These are phyloP conservation scores for Brachypodium distachyon DNA, from an alignment of 202 grass and related monocot genomes.

Conservation along the genomic window DNA sequence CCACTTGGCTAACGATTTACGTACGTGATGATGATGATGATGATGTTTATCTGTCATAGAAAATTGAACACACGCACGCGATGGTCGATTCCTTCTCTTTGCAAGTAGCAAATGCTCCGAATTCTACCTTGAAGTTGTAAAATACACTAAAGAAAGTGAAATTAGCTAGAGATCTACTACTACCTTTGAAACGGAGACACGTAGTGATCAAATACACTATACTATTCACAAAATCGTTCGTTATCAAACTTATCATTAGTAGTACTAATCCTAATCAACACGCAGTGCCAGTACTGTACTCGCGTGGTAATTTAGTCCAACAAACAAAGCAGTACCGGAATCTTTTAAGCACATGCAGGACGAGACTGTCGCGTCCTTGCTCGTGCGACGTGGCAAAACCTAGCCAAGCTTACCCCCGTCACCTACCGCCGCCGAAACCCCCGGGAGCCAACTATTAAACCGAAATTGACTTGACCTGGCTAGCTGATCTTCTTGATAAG, in stretches of 20 bases:
- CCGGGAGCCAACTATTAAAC: background rate
- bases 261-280: background rate
- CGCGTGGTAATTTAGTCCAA: background rate
- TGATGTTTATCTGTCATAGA: too few relatives aligned
- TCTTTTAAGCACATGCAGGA: conserved; percentile 29
- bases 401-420: background rate
- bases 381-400: background rate
- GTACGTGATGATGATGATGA: too few relatives aligned
- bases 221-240: background rate
- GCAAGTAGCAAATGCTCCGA: too few relatives aligned
- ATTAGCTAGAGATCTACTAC: too few relatives aligned
- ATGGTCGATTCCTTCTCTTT: too few relatives aligned
- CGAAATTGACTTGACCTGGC: background rate
- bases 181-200: background rate
- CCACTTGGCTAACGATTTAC: background rate
- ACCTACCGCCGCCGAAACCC: background rate
- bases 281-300: background rate
- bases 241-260: too few relatives aligned
- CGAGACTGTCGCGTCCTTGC: background rate
- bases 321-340: background rate
- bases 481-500: background rate
- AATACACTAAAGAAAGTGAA: too few relatives aligned
- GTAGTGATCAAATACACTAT: background rate
- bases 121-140: too few relatives aligned
- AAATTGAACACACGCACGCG: too few relatives aligned